Evolutionary conservation across 495 filamentous ascomycete genomes (phyloP).

Genomic region (Cryomyces minteri): DNA sequence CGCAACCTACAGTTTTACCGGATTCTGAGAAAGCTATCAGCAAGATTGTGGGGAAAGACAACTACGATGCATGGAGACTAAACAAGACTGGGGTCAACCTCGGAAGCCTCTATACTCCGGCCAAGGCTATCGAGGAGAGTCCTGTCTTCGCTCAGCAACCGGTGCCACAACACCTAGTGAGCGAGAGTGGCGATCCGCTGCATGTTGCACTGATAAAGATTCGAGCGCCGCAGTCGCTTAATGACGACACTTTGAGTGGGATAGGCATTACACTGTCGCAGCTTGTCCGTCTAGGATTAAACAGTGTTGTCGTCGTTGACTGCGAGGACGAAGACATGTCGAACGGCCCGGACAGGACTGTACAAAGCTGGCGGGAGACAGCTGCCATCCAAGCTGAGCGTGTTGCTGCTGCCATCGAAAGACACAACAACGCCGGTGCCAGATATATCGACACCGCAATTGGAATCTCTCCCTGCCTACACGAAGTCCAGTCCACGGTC

Average conservation of each 20-base stretch:
- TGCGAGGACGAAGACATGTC: slow-evolving; percentile 23
- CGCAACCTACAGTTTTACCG: background rate
- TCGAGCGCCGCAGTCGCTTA: slow-evolving; percentile 46
- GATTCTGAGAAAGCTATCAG: background rate
- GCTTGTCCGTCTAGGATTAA: slow-evolving; percentile 61
- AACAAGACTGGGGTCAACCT: slow-evolving; percentile 32
- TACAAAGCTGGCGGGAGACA: slow-evolving; percentile 20
- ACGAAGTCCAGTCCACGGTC: slow-evolving; percentile 11
- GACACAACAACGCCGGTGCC: slow-evolving; percentile 42
- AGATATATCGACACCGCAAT: slow-evolving; percentile 51
- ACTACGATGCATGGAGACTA: background rate
- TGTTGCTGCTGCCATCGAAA: slow-evolving; percentile 53
- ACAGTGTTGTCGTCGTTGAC: slow-evolving; percentile 67
- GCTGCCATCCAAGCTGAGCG: slow-evolving; percentile 52
- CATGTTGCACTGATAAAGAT: slow-evolving; percentile 83
- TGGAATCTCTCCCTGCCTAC: slow-evolving; percentile 18
- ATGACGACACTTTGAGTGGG: slow-evolving; percentile 48
- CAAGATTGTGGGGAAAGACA: background rate
- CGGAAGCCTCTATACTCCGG: slow-evolving; percentile 40
- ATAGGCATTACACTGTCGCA: slow-evolving; percentile 72
- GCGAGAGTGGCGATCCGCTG: slow-evolving; percentile 29
- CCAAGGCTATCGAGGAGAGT: slow-evolving; percentile 39
- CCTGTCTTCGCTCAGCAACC: slow-evolving; percentile 40
- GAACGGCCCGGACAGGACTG: background rate
- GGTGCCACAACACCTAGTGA: slow-evolving; percentile 16